Evolutionary conservation across 2,329 filamentous ascomycete species (phyloP).

Genomic region (Claviceps arundinis): DNA sequence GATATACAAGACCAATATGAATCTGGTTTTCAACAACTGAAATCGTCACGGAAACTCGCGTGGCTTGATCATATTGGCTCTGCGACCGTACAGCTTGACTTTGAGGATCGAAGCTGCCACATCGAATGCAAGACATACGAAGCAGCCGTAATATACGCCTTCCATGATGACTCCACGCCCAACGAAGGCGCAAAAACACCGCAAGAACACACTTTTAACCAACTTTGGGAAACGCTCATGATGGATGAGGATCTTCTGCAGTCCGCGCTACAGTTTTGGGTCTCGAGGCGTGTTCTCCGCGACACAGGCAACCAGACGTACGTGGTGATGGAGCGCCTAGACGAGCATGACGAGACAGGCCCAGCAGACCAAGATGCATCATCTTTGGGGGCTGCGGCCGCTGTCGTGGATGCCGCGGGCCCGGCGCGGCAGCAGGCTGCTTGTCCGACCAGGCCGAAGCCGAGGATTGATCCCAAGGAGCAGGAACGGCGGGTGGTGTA

Average conservation of each 20-base stretch:
- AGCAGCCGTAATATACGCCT: slow-evolving; percentile 76
- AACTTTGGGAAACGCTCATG: slow-evolving; percentile 44
- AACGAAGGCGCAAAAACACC: slow-evolving; percentile 8
- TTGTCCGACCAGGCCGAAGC: slow-evolving; percentile 31
- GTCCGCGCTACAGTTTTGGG: slow-evolving; percentile 58
- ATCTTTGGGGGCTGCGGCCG: neutral
- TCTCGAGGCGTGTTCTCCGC: slow-evolving; percentile 51
- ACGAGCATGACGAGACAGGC: slow-evolving; percentile 19
- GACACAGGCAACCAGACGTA: slow-evolving; percentile 42
- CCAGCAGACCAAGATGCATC: slow-evolving; percentile 19
- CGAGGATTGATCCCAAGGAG: slow-evolving; percentile 50
- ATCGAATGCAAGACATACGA: slow-evolving; percentile 73
- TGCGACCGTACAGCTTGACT: slow-evolving; percentile 66
- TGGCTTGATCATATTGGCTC: slow-evolving; percentile 78
- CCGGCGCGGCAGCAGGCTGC: slow-evolving; percentile 13
- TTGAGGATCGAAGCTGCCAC: slow-evolving; percentile 64
- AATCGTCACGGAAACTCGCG: slow-evolving; percentile 71
- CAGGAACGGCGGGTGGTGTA: slow-evolving; percentile 53
- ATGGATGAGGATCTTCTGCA: slow-evolving; percentile 64
- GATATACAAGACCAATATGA: slow-evolving; percentile 59
- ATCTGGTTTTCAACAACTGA: slow-evolving; percentile 63
- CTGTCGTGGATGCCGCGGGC: slow-evolving; percentile 1
- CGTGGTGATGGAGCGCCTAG: slow-evolving; percentile 53
- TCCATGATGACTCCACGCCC: slow-evolving; percentile 36
- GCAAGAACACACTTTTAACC: slow-evolving; percentile 32